phyloP scores from a whole-genome alignment of 2,329 filamentous ascomycete genomes.

The Cladosporium oxysporum region DNA sequence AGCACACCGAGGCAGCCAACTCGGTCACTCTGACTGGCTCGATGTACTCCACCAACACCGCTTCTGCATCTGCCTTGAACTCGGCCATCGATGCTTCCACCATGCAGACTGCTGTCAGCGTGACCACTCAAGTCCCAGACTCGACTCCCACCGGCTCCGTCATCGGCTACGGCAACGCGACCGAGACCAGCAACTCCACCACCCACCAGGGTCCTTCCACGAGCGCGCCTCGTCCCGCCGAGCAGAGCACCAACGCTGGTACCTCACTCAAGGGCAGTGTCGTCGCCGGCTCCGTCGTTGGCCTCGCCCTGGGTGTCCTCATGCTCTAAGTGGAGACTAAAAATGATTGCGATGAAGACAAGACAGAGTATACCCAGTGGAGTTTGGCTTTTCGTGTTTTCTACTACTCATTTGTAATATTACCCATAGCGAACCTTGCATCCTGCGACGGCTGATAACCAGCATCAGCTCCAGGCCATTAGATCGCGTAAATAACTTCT shows the following conservation, averaged over 20 bases:
- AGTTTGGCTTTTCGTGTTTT: not conserved
- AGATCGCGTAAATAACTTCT: not conserved
- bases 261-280: slow-evolving; percentile 23
- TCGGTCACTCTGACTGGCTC: slow-evolving; percentile 29
- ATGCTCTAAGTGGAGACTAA: slow-evolving; percentile 25
- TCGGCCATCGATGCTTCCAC: slow-evolving; percentile 22
- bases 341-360: not conserved
- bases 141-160: slow-evolving; percentile 9
- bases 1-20: slow-evolving; percentile 27
- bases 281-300: slow-evolving; percentile 28
- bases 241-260: slow-evolving; percentile 19
- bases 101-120: slow-evolving; percentile 22
- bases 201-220: slow-evolving; percentile 11
- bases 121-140: slow-evolving; percentile 7
- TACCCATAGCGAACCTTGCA: not conserved
- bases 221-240: slow-evolving; percentile 18
- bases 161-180: slow-evolving; percentile 13
- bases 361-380: not conserved
- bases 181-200: slow-evolving; percentile 11
- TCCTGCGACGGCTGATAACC: not conserved
- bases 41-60: slow-evolving; percentile 30
- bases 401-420: not conserved
- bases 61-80: slow-evolving; percentile 30
- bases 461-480: not conserved
- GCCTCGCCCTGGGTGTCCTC: slow-evolving; percentile 27